phyloP scores from a whole-genome alignment of 2,329 filamentous ascomycete species.

The Aureobasidium sp. region DNA sequence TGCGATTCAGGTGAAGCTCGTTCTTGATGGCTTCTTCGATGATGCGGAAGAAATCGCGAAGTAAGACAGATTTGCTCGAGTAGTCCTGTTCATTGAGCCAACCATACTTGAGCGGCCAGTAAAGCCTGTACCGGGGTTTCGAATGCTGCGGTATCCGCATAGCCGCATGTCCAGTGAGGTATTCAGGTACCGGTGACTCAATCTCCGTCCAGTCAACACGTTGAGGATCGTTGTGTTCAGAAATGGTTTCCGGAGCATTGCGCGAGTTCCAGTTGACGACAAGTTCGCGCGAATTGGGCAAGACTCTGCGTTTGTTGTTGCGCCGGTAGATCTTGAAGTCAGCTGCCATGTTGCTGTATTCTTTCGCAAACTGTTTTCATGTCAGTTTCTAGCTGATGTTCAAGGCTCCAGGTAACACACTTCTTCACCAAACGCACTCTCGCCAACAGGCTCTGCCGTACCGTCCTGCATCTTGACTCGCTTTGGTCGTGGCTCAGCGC shows the following conservation, averaged over 20 bases:
- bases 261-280: conserved; percentile 90
- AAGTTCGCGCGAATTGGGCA: conserved; percentile 95
- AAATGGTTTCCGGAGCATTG: conserved; percentile 74
- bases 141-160: conserved; percentile 84
- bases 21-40: conserved; percentile 76
- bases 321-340: conserved; percentile 89
- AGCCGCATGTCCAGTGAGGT: conserved; percentile 73
- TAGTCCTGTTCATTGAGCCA: conserved; percentile 91
- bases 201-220: conserved; percentile 95
- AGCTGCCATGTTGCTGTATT: conserved; percentile 71
- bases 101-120: conserved; percentile 82
- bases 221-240: conserved; percentile 87
- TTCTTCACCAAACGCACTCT: conserved; percentile 84
- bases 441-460: conserved; percentile 44
- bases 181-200: conserved; percentile 57
- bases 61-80: conserved; percentile 65
- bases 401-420: conserved; percentile 29
- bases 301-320: conserved; percentile 82
- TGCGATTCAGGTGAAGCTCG: conserved; percentile 70
- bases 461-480: conserved; percentile 52
- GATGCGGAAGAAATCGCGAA: conserved; percentile 78
- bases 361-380: conserved; percentile 44
- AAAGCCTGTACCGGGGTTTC: conserved; percentile 78
- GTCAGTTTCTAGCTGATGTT: background rate
- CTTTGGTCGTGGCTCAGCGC: conserved; percentile 68